Evolutionary conservation across 2,329 filamentous ascomycete genomes (phyloP), one percentile per base, ranked within the genome.

Genomic region (Hymenoscyphus fraxineus): DNA sequence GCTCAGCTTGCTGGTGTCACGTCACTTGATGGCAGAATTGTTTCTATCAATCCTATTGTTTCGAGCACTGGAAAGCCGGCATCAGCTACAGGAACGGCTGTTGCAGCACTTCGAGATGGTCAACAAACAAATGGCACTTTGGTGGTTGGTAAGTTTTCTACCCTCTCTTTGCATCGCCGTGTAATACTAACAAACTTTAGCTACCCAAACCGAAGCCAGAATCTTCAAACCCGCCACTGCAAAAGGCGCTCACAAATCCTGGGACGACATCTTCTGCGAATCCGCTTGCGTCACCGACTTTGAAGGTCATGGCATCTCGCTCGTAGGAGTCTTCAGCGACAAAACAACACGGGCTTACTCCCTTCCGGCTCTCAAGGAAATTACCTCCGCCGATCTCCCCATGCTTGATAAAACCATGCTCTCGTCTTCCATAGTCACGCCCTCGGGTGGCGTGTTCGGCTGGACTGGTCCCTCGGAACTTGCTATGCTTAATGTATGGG

Each of bases 231-330:
- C 95, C 0, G 88, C 92, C 2, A 86, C 85, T 0, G 83, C 88
- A 22, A 98, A 97, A 78, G 95, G 94, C n/a, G 93, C 94, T 0
- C 91, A 93, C 63, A 97, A 95, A 72, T 87, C 88, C 1, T 98
- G 95, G 78, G 93, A 97, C 72, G 88, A 91, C 69, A 59, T 83
- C 65, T 80, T 96, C 51, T 98, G 94, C 74, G 89, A 96, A 72
- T 84, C 91, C 1, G 94, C 95, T 2, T 82, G 84, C 2, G 86
- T 98, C 0, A 88, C 90, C 0, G 87, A 91, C 61, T 88, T 90
- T 39, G 88, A 92, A 71, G 82, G 89, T 31, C 85, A 89, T 56
- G 92, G 92, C 0, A 88, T 89, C 73, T 93, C 91, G 6, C 80
- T 99, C 3, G 86, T 97, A 1, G 90, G 89, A 1, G 80, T 97